A percentile compares a stretch with the other conserved stretches of the same genome.
phyloP scores from a whole-genome alignment of 2,329 filamentous ascomycete species.

The Ascochyta koolunga region DNA sequence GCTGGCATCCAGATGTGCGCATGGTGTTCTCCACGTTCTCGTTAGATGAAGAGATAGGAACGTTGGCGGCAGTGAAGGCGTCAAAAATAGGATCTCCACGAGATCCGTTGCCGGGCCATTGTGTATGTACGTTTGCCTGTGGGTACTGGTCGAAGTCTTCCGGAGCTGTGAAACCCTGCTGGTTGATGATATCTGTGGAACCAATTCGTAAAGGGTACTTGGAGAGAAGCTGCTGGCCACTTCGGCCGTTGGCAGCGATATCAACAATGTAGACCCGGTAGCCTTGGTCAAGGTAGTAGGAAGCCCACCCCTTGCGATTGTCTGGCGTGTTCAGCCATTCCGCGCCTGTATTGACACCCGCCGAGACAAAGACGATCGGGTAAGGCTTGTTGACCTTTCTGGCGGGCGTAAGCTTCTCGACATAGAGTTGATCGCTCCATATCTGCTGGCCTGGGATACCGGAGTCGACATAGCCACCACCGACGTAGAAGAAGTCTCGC shows the following conservation, averaged over 20 bases:
- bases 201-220: conserved; percentile 19
- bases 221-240: conserved; percentile 11
- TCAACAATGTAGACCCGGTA: conserved; percentile 32
- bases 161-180: conserved; percentile 23
- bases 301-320: conserved; percentile 26
- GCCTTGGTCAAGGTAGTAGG: conserved; percentile 26
- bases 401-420: conserved; percentile 29
- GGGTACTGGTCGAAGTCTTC: conserved; percentile 22
- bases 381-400: conserved; percentile 18
- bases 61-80: conserved; percentile 23
- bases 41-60: conserved; percentile 24
- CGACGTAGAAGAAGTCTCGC: conserved; percentile 35
- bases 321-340: conserved; percentile 27
- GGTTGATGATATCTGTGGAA: conserved; percentile 20
- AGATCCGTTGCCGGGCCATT: conserved; percentile 27
- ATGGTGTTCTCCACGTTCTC: conserved; percentile 26
- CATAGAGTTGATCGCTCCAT: conserved; percentile 28
- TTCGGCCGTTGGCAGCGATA: conserved; percentile 19
- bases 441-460: conserved; percentile 25
- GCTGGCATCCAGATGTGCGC: conserved; percentile 22
- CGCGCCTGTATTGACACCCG: conserved; percentile 25
- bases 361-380: conserved; percentile 33
- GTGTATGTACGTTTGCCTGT: conserved; percentile 24
- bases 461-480: conserved; percentile 31
- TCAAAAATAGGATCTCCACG: conserved; percentile 27